These are phyloP conservation scores for Fraxinus quadrangulata DNA, from an alignment of 257 asterid genomes.

Conservation along the genomic window DNA sequence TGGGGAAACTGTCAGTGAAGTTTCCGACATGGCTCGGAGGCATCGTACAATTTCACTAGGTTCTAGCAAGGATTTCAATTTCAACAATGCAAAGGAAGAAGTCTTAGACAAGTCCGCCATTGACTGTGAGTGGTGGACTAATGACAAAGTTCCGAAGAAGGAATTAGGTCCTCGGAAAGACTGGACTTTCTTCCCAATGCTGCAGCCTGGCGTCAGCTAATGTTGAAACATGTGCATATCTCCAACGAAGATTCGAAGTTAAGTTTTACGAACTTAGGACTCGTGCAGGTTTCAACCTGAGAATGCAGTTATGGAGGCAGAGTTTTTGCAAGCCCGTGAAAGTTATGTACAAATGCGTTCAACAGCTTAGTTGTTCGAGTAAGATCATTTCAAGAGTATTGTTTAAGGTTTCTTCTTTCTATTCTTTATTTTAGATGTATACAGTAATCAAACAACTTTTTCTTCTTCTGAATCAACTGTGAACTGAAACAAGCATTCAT, in stretches of 20 bases:
- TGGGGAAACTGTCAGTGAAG: slow-evolving; percentile 33
- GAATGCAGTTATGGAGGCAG: slow-evolving; percentile 24
- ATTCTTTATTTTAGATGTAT: slow-evolving; percentile 20
- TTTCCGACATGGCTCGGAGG: slow-evolving; percentile 34
- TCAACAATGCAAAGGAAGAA: slow-evolving; percentile 66
- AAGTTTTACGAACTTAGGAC: neutral
- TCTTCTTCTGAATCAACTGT: neutral
- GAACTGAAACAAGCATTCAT: neutral
- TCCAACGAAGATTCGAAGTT: slow-evolving; percentile 14
- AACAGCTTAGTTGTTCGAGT: slow-evolving; percentile 18
- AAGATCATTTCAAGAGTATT: slow-evolving; percentile 22
- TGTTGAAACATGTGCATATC: slow-evolving; percentile 22
- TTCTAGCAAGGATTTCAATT: slow-evolving; percentile 92
- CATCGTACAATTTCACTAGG: slow-evolving; percentile 67
- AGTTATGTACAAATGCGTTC: slow-evolving; percentile 30
- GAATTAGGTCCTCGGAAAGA: slow-evolving; percentile 51
- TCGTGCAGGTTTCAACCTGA: neutral
- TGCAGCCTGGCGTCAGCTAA: slow-evolving; percentile 79
- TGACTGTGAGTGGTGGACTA: slow-evolving; percentile 93
- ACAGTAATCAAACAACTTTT: neutral
- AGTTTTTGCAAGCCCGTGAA: slow-evolving; percentile 28
- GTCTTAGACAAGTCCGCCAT: slow-evolving; percentile 58
- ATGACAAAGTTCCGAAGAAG: slow-evolving; percentile 51
- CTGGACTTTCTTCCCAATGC: slow-evolving; percentile 86
- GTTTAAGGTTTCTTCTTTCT: neutral